These are phyloP conservation scores for Leersia perrieri DNA, from an alignment of 176 grass and related monocot species.

Conservation along the genomic window DNA sequence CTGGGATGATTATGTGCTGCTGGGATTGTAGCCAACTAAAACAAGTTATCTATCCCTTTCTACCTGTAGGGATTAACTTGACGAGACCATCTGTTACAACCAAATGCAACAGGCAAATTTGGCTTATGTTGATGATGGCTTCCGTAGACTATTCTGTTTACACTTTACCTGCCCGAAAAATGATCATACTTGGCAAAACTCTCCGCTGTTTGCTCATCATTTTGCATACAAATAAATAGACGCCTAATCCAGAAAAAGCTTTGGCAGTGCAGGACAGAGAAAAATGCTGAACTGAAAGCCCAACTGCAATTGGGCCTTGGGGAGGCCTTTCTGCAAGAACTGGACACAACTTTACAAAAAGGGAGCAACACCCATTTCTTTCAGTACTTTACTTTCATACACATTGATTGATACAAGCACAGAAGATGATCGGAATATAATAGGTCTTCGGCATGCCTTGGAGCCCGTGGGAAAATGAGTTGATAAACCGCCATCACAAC, in stretches of 20 bases:
- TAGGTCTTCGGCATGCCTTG: constrained; percentile 12
- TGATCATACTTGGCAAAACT: no score
- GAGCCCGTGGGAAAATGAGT: neutral
- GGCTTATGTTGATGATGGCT: constrained; percentile 5
- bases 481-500: constrained; percentile 1
- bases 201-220: neutral
- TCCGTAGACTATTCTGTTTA: constrained; percentile 22
- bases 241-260: constrained; percentile 19
- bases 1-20: constrained; percentile 5
- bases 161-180: neutral
- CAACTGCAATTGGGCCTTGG: constrained; percentile 22
- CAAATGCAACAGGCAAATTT: constrained; percentile 6
- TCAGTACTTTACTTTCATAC: constrained; percentile 35
- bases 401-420: constrained; percentile 2
- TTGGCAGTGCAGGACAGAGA: neutral
- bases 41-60: constrained; percentile 5
- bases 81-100: constrained; percentile 10
- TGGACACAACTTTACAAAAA: constrained; percentile 35
- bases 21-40: constrained; percentile 26
- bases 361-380: constrained; percentile 30
- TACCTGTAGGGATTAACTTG: neutral
- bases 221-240: constrained; percentile 25
- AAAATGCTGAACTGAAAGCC: constrained; percentile 7
- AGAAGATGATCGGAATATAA: constrained; percentile 18
- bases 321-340: constrained; percentile 9